Percentiles rank a stretch among this genome's conserved stretches.
These are phyloP conservation scores for Austroboletus festivus DNA, from an alignment of 768 basidiomycete species.

Conservation along the genomic window DNA sequence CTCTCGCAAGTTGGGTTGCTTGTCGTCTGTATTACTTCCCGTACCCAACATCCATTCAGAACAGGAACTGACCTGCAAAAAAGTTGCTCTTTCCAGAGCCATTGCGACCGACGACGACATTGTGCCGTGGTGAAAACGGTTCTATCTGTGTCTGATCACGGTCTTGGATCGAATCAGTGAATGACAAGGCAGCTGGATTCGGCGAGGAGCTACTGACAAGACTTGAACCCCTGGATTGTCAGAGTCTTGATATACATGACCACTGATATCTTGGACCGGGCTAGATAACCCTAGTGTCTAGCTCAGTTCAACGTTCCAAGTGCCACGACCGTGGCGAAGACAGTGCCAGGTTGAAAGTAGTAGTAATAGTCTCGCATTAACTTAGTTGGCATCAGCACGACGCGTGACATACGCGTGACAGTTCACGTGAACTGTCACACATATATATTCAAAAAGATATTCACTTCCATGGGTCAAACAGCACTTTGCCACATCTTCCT, in stretches of 20 bases:
- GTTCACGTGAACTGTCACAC: slow-evolving; percentile 24
- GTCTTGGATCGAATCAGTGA: slow-evolving; percentile 41
- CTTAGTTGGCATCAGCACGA: background rate
- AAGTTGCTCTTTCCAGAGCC: slow-evolving; percentile 99
- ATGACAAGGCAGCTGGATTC: background rate
- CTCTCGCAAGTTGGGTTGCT: background rate
- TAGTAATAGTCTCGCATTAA: background rate
- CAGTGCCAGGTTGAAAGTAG: background rate
- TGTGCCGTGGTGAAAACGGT: slow-evolving; percentile 90
- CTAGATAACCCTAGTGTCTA: background rate
- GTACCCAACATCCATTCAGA: background rate
- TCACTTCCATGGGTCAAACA: slow-evolving; percentile 69
- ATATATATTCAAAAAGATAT: background rate
- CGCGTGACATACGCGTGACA: slow-evolving; percentile 18
- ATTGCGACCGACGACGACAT: slow-evolving; percentile 96
- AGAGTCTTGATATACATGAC: slow-evolving; percentile 83
- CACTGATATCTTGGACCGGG: background rate
- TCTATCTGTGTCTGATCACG: slow-evolving; percentile 90
- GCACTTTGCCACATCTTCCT: slow-evolving; percentile 68
- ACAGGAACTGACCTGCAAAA: slow-evolving; percentile 70
- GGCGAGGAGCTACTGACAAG: slow-evolving; percentile 52
- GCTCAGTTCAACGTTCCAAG: no score
- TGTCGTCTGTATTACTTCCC: no score
- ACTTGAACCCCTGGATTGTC: slow-evolving; percentile 96
- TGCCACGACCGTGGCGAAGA: no score